Percentiles rank a stretch among this genome's conserved stretches.
Evolutionary conservation across 2,329 filamentous ascomycete species (phyloP).

Genomic region (Calonectria ilicicola): DNA sequence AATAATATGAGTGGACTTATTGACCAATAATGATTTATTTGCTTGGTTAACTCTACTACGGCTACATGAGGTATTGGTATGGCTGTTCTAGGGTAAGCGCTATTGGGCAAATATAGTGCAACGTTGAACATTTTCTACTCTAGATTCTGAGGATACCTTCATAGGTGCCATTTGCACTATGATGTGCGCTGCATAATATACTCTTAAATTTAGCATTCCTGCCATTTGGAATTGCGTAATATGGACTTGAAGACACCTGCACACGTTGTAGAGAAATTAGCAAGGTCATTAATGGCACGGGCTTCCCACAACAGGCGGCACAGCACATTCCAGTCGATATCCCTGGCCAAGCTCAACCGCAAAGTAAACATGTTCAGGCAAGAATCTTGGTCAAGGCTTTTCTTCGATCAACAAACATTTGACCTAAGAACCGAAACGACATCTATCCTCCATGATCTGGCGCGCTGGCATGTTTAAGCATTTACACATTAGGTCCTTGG

Average conservation of each 20-base stretch:
- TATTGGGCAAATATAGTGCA: no score
- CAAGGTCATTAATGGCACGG: background rate
- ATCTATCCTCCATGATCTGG: no score
- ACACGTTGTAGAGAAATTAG: background rate
- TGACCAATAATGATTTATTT: no score
- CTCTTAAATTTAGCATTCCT: background rate
- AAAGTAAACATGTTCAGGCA: background rate
- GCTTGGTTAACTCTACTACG: no score
- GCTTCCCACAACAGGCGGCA: background rate
- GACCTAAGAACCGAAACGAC: background rate
- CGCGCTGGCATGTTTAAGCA: background rate
- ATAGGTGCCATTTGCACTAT: no score
- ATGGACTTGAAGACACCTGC: no score
- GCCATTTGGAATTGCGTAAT: background rate
- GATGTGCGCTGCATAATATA: no score
- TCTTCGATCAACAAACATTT: background rate
- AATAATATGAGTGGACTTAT: no score
- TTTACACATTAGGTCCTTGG: background rate
- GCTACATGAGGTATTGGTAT: no score
- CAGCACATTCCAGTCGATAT: background rate
- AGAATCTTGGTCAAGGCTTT: background rate
- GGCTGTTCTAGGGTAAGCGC: no score
- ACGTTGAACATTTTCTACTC: background rate
- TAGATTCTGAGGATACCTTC: no score
- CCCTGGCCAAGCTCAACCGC: background rate